Conservation (phyloP, 495 filamentous ascomycete species). For the Hyaloscypha bicolor region DNA sequence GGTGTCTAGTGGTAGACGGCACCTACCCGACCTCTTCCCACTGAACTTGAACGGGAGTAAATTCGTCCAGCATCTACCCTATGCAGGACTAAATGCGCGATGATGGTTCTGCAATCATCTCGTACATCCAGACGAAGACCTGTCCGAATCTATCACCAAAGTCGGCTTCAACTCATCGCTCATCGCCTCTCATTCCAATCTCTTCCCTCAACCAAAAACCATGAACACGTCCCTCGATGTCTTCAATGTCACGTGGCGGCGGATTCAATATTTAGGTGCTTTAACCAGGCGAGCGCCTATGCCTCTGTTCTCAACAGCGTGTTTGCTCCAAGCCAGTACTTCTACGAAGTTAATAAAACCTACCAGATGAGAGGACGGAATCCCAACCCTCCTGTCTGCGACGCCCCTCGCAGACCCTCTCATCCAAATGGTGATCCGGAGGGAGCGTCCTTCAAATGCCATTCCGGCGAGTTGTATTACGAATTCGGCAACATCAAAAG, state of each 20-base stretch:
- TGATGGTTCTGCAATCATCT: conserved; percentile 45
- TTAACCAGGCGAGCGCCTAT: conserved; percentile 48
- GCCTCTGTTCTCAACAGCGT: conserved; percentile 37
- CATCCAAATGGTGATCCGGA: conserved; percentile 42
- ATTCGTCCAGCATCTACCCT: conserved; percentile 40
- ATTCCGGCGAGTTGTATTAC: conserved; percentile 51
- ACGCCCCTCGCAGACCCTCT: conserved; percentile 33
- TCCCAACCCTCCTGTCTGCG: conserved; percentile 46
- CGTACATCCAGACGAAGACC: conserved; percentile 38
- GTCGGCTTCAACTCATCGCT: conserved; percentile 40
- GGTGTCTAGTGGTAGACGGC: conserved; percentile 48
- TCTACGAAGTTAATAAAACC: conserved; percentile 48
- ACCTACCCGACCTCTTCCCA: conserved; percentile 42
- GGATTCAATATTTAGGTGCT: conserved; percentile 47
- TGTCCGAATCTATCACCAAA: conserved; percentile 33
- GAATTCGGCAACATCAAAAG: conserved; percentile 40
- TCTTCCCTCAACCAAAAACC: conserved; percentile 44
- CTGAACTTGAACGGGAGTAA: conserved; percentile 39
- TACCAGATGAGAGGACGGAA: conserved; percentile 50
- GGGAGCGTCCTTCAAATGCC: conserved; percentile 45
- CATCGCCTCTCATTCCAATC: conserved; percentile 39
- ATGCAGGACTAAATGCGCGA: conserved; percentile 46
- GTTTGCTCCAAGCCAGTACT: conserved; percentile 42
- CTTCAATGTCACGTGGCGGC: conserved; percentile 48
- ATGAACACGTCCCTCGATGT: conserved; percentile 46